Conservation (phyloP, 768 basidiomycete species). For the Dacryopinax primogenitus region DNA sequence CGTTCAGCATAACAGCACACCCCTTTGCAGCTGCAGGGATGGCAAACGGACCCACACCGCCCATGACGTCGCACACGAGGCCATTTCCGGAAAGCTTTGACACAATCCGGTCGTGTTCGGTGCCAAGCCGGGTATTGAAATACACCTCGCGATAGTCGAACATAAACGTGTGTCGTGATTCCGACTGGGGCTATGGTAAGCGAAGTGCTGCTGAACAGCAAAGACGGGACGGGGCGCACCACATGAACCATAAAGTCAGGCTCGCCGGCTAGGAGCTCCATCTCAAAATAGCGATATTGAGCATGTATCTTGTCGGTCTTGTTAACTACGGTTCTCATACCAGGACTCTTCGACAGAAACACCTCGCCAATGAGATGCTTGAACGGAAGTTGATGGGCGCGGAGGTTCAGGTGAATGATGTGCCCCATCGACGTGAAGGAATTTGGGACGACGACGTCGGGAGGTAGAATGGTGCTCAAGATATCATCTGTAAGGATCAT, state of each 20-base stretch:
- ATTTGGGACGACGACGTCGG: neutral
- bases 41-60: constrained; percentile 94
- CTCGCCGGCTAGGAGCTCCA: constrained; percentile 93
- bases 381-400: constrained; percentile 81
- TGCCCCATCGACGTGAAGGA: neutral
- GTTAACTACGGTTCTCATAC: constrained; percentile 81
- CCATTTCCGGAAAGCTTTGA: constrained; percentile 54
- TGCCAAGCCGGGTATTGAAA: constrained; percentile 92
- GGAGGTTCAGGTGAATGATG: constrained; percentile 63
- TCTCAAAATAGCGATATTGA: constrained; percentile 83
- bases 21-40: constrained; percentile 87
- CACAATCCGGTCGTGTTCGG: constrained; percentile 82
- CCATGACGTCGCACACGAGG: constrained; percentile 85
- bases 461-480: neutral
- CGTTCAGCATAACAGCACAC: constrained; percentile 80
- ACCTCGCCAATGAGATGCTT: constrained; percentile 84
- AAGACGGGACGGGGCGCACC: constrained; percentile 36
- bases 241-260: constrained; percentile 75
- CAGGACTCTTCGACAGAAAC: constrained; percentile 81
- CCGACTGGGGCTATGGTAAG: constrained; percentile 39
- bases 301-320: constrained; percentile 78
- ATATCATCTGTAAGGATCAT: neutral
- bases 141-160: constrained; percentile 95
- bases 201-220: constrained; percentile 4
- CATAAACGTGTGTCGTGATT: constrained; percentile 72